These are phyloP conservation scores for Aechmea fasciata DNA, from an alignment of 176 grass and related monocot species.

Conservation along the genomic window DNA sequence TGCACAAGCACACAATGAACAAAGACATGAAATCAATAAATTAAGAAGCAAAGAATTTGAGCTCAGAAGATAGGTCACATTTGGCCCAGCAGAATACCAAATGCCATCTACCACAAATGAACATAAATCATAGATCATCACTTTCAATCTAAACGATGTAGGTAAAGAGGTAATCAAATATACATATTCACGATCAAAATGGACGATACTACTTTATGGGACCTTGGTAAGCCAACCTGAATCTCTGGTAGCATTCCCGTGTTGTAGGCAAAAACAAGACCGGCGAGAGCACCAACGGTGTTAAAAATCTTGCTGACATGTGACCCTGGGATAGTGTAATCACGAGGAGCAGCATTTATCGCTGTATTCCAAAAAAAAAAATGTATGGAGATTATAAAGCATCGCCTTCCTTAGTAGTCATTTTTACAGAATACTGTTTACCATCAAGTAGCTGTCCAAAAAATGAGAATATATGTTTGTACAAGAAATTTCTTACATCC, in stretches of 20 bases:
- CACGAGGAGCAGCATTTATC: slow-evolving; percentile 38
- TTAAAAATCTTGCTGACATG: slow-evolving; percentile 45
- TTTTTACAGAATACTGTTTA: not conserved
- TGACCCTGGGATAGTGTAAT: slow-evolving; percentile 69
- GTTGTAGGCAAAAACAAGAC: slow-evolving; percentile 93
- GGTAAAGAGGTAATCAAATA: not conserved
- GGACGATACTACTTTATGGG: not conserved
- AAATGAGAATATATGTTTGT: too few species aligned
- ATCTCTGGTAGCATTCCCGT: slow-evolving; percentile 97
- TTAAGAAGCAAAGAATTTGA: not conserved
- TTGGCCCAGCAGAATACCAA: too few species aligned
- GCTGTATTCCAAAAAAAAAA: slow-evolving; percentile 17
- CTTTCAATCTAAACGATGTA: not conserved
- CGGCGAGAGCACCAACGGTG: slow-evolving; percentile 66
- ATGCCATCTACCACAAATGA: too few species aligned
- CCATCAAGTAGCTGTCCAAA: too few species aligned
- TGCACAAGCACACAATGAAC: too few species aligned
- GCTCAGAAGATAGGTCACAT: not conserved
- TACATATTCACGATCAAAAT: not conserved
- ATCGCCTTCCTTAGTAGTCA: not conserved
- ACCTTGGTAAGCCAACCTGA: slow-evolving; percentile 34
- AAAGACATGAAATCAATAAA: not conserved
- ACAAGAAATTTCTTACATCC: too few species aligned
- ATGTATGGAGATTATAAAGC: not conserved
- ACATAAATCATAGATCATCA: too few species aligned